Base-by-base conservation (phyloP, 1,284 basidiomycete species). In the Laetiporus sulphureus region DNA sequence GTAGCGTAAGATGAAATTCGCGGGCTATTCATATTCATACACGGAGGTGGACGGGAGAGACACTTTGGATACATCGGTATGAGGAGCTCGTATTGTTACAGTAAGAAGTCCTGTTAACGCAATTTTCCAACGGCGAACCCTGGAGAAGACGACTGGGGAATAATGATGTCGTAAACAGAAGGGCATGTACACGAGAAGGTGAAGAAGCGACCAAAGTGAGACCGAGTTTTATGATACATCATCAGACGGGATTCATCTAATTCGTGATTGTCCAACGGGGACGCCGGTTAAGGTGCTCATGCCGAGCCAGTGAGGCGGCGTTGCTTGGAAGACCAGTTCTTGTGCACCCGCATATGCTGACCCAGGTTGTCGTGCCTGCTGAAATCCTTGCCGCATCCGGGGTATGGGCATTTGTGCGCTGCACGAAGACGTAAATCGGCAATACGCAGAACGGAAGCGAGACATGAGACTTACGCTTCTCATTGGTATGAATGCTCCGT, bases 341-440 rank as follows among this genome's bases (percentile, higher is more conserved):
- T 72, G 64, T 89, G 85, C 27, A 88, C 72, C 22, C 82, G 76
- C 57, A 87, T 80, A 55, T 90, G 86, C 62, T 88, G 84, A 25
- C 79, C 77, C 22, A 91, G 74, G 57, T 92, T 92, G 59, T 92
- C 89, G 55, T 88, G 85, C 38, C 90, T 72, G 59, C 83, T 87
- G 59, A 92, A 92, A 48, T 79, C 77, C 67, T 89, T 89, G 42
- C 75, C 79, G 57, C 90, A 92, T 7, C 76, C 77, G 18, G 83
- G 77, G 60, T 79, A 79, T 8, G 77, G 77, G 61, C 86, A 92
- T 56, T 76, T 76, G 64, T 85, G 79, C 44, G 87, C 85, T 90
- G 56, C 24, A 53, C n/a, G n/a, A n/a, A n/a, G n/a, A n/a, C n/a
- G 42, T 37, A 45, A 47, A 30, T 38, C 39, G 38, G 37, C 34